These are phyloP conservation scores for Entomortierella beljakovae DNA, from an alignment of 192 early-diverging fungal species.

Conservation along the genomic window DNA sequence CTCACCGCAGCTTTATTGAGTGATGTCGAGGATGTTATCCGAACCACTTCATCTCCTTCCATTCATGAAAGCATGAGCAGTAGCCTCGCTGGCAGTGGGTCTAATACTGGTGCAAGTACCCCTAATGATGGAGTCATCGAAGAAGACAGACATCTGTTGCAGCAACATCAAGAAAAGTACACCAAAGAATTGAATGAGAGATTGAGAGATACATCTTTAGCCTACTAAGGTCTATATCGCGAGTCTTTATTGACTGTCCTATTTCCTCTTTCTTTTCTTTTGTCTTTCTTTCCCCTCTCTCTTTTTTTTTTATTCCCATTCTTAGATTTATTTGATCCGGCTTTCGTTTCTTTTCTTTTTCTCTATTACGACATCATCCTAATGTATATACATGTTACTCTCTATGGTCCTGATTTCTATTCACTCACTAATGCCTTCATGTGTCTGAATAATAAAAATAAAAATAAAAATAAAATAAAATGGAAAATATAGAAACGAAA, in stretches of 20 bases:
- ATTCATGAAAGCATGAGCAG: background rate
- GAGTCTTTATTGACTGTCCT: too few species aligned
- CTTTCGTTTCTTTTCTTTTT: too few species aligned
- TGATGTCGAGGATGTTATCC: slow-evolving; percentile 42
- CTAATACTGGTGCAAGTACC: slow-evolving; percentile 36
- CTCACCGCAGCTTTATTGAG: slow-evolving; percentile 43
- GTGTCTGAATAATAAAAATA: too few species aligned
- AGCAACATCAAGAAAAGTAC: slow-evolving; percentile 43
- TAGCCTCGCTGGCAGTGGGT: background rate
- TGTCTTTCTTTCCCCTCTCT: too few species aligned
- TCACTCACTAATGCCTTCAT: too few species aligned
- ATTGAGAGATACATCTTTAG: slow-evolving; percentile 17
- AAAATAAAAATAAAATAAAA: too few species aligned
- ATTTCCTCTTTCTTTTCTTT: background rate
- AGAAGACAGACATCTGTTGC: slow-evolving; percentile 17
- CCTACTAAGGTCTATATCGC: slow-evolving; percentile 14
- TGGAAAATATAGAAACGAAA: too few species aligned
- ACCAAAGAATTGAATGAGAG: slow-evolving; percentile 28
- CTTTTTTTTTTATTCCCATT: too few species aligned
- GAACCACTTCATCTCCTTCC: background rate
- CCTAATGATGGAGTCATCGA: slow-evolving; percentile 39
- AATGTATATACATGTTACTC: too few species aligned
- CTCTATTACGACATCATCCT: too few species aligned
- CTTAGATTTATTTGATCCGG: too few species aligned
- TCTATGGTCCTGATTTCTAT: too few species aligned